Evolutionary conservation across 1,139 yeast genomes (phyloP).

Genomic region (Debaryomycetaceae sp.): DNA sequence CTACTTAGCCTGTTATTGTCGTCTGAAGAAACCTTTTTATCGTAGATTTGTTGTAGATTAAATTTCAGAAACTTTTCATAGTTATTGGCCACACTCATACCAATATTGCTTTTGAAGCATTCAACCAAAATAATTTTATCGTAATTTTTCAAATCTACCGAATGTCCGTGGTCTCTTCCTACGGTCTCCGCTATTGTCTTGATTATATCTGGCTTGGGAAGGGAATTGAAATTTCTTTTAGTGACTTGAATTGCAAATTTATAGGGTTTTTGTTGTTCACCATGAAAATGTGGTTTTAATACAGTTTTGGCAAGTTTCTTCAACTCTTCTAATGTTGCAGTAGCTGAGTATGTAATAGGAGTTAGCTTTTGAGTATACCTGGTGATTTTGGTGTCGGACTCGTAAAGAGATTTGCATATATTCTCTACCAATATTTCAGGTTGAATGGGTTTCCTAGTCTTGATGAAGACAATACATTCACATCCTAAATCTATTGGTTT

Average conservation of each 20-base stretch:
- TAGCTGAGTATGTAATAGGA: constrained; percentile 74
- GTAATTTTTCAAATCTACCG: constrained; percentile 76
- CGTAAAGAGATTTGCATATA: constrained; percentile 59
- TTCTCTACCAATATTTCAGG: constrained; percentile 69
- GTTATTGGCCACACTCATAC: constrained; percentile 73
- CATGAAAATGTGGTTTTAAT: constrained; percentile 66
- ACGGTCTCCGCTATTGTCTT: constrained; percentile 68
- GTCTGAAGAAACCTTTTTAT: constrained; percentile 29
- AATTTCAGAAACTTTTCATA: constrained; percentile 54
- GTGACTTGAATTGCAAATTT: constrained; percentile 83
- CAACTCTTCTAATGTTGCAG: constrained; percentile 69
- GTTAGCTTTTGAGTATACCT: constrained; percentile 76
- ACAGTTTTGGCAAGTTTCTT: constrained; percentile 54
- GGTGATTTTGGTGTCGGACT: constrained; percentile 52
- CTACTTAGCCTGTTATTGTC: constrained; percentile 11
- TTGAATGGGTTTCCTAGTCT: constrained; percentile 71
- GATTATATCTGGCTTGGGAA: constrained; percentile 69
- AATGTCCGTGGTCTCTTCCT: constrained; percentile 67
- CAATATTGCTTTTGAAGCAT: constrained; percentile 80
- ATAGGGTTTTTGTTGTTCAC: constrained; percentile 43
- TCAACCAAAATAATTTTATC: constrained; percentile 81
- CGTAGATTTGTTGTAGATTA: constrained; percentile 64
- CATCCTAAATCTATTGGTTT: constrained; percentile 69
- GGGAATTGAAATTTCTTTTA: constrained; percentile 71
- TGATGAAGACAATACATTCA: constrained; percentile 82